Evolutionary conservation across 495 filamentous ascomycete species (phyloP), one percentile per base, ranked within the genome.

Genomic region (Penicillium bialowiezense): DNA sequence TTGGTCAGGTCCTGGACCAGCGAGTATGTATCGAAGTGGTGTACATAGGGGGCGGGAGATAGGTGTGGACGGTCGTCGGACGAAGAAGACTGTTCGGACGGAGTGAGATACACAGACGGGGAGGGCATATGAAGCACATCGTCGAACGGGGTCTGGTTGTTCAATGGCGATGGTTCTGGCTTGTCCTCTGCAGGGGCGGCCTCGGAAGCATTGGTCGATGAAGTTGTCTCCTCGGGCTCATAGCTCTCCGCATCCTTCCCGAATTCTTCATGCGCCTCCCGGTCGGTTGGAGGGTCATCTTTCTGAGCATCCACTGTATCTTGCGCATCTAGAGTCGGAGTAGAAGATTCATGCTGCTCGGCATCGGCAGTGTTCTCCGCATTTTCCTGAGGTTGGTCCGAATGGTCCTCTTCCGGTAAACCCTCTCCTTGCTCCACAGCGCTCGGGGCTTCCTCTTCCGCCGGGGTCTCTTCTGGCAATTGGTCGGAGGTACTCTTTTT

Each of bases 1-100:
- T 67, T 66, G 17, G 83, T 74, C 5, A 98, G 82, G 54, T 88
- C 79, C 38, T 85, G 84, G 4, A 96, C 93, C 1, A 96, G 78
- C 3, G 81, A 82, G 60, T 91, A 97, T 14, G 86, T 95, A 70
- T 98, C 93, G 66, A 98, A 98, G 71, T 97, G 90, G 71, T 98
- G 93, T 10, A 96, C 82, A 64, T 96, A 92, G 3, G 82, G 88
- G 13, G 88, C 79, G 0, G 89, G 80, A 6, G 82, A 72, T 24
- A 96, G 57, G 54, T 88, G 83, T 37, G 79, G 80, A 52, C 79
- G 79, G 9, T 73, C 58, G 34, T 78, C 63, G 52, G 76, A 60
- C 40, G 55, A 6, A 23, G 50, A 19, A 44, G 64, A n/a, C 39
- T 18, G 35, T 26, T 64, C 71, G 1, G 60, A 57, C n/a, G 67